Evolutionary conservation across 257 asterid species (phyloP), one percentile per base, ranked within the genome.

Genomic region (Ehretia macrophylla): DNA sequence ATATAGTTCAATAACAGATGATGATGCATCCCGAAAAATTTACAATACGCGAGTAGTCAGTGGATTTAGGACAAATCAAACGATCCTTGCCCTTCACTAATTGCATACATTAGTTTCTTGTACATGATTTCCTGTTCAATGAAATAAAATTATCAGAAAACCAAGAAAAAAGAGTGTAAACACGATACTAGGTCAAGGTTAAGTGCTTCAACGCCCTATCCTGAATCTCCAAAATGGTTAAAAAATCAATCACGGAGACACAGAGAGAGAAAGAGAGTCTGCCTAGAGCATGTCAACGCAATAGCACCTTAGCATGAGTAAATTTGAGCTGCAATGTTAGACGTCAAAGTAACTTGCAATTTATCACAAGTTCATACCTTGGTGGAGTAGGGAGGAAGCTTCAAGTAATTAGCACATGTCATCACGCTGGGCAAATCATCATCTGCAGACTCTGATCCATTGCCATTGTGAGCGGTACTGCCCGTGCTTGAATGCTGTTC

Each of bases 381-480:
- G 27, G 94, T 81, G 53, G 99, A 89, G 72, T 94, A 94, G 9
- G 99, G 95, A 55, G 99, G 99, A 74, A 94, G 97, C 81, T 94
- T 94, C 82, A 94, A 81, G 79, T 94, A 94, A 79, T 94, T 94
- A 13, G 97, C 97, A 79, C 99, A 94, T 21, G 99, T 94, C 99
- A 89, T 94, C 64, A 94, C 97, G 48, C 99, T 94, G 51, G 99
- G 99, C 59, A 94, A 80, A 79, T 94, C 99, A 20, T 85, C 93
- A 57, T 94, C 97, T 0, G 90, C 95, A 39, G 96, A 78, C 70
- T 94, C 99, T 5, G 85, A 82, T 67, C 86, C 89, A 46, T 75
- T 66, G 52, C 88, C 88, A 65, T 81, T 82, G 62, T 72, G 72
- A 51, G 83, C 62, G 8, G 75, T 27, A 68, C 70, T 79, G 72